These are phyloP conservation scores for Hypoxylon subgilvum DNA, from an alignment of 495 filamentous ascomycete genomes.

Conservation along the genomic window DNA sequence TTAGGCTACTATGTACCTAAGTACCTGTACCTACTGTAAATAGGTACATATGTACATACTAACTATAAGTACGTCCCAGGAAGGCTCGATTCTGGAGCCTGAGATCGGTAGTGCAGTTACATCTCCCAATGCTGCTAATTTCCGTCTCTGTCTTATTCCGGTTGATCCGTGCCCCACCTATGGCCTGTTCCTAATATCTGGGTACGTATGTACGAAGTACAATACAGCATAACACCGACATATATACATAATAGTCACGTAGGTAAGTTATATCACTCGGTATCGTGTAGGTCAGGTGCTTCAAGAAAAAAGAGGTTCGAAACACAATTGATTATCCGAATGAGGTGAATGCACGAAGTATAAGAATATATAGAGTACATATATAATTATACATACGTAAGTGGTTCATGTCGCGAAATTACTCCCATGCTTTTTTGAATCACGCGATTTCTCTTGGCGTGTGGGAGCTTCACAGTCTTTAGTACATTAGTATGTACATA, in stretches of 20 bases:
- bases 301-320: no score
- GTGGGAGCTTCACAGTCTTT: not conserved
- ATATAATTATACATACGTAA: constrained; percentile 7
- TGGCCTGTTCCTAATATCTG: constrained; percentile 1
- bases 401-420: constrained; percentile 27
- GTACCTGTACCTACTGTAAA: constrained; percentile 13
- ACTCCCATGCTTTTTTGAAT: constrained; percentile 18
- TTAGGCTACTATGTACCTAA: constrained; percentile 2
- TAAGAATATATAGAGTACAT: not conserved
- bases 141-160: no score
- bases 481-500: not conserved
- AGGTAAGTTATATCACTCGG: no score
- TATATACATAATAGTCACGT: no score
- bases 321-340: no score
- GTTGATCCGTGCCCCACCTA: constrained; percentile 25
- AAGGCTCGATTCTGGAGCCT: no score
- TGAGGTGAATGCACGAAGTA: no score
- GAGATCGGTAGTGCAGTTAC: no score
- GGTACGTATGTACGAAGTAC: no score
- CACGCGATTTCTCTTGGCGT: constrained; percentile 35
- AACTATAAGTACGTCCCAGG: no score
- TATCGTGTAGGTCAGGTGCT: no score
- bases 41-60: no score
- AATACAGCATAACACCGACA: constrained; percentile 6
- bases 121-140: constrained; percentile 4